phyloP scores from a whole-genome alignment of 192 early-diverging fungal species.

The Umbelopsis sp. region DNA sequence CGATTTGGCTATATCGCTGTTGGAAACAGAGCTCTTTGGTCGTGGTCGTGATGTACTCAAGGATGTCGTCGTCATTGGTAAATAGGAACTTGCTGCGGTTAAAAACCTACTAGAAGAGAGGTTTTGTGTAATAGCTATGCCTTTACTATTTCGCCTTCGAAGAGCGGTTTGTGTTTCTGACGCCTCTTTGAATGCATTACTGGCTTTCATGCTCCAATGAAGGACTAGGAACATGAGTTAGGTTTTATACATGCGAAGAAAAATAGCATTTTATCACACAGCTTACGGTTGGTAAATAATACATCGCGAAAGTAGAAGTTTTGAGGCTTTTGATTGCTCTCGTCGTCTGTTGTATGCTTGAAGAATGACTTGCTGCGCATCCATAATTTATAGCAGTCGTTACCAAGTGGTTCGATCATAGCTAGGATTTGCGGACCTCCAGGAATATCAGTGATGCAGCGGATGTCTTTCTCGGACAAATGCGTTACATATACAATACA shows the following conservation, averaged over 20 bases:
- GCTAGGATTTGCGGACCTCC: neutral
- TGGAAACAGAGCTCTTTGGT: neutral
- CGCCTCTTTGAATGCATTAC: neutral
- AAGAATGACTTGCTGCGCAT: conserved; percentile 1
- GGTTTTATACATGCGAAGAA: neutral
- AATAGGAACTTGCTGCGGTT: neutral
- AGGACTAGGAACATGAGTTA: neutral
- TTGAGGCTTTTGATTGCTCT: neutral
- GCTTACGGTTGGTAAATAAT: neutral
- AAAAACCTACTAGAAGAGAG: neutral
- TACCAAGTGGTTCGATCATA: neutral
- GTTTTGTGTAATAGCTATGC: neutral
- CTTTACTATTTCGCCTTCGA: conserved; percentile 2
- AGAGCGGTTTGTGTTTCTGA: neutral
- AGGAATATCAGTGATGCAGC: neutral
- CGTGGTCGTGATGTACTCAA: neutral
- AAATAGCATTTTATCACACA: too few relatives aligned
- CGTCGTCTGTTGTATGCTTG: neutral
- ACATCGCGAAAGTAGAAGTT: neutral
- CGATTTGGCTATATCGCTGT: neutral
- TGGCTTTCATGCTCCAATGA: neutral
- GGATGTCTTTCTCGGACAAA: neutral
- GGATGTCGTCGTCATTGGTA: neutral
- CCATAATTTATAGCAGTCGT: neutral
- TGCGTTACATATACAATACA: neutral